phyloP scores from a whole-genome alignment of 2,329 filamentous ascomycete genomes.

The Beauveria varroae region DNA sequence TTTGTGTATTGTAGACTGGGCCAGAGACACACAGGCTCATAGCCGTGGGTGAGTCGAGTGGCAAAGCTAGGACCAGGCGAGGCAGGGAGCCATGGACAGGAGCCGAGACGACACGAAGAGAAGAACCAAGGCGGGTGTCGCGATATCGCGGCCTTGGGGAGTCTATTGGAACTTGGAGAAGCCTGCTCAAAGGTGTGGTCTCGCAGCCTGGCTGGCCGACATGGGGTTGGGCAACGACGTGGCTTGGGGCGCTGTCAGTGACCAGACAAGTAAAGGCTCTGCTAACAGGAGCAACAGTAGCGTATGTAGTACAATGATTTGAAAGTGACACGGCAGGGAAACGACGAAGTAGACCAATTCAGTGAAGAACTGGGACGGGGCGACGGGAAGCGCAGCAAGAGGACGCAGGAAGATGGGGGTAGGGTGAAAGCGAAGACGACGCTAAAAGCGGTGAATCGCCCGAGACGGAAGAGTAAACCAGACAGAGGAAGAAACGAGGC shows the following conservation, averaged over 20 bases:
- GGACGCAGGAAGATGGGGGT: not conserved
- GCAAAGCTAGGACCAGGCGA: slow-evolving; percentile 9
- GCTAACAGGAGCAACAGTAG: not conserved
- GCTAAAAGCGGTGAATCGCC: slow-evolving; percentile 1
- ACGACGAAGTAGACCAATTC: not conserved
- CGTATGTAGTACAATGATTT: slow-evolving; percentile 7
- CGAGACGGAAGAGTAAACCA: not conserved
- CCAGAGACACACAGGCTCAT: slow-evolving; percentile 12
- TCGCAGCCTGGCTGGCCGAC: slow-evolving; percentile 3
- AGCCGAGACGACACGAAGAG: slow-evolving; percentile 5
- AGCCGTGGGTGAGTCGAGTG: slow-evolving; percentile 11
- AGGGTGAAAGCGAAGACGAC: not conserved
- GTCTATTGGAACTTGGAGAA: slow-evolving; percentile 1
- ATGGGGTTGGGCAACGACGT: slow-evolving; percentile 9
- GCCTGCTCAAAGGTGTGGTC: not conserved
- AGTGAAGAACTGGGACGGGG: not conserved
- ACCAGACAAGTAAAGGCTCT: slow-evolving; percentile 2
- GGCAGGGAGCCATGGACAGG: slow-evolving; percentile 12
- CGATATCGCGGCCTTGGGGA: slow-evolving; percentile 5
- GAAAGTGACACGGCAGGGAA: slow-evolving; percentile 8
- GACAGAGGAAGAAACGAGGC: slow-evolving; percentile 3
- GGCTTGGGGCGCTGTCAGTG: slow-evolving; percentile 5
- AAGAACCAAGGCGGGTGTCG: slow-evolving; percentile 5
- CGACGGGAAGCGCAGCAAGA: slow-evolving; percentile 7
- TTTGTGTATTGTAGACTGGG: slow-evolving; percentile 22